These are phyloP conservation scores for Chlamydomonas reinhardtii DNA, from an alignment of 163 green algal species.

Conservation along the genomic window DNA sequence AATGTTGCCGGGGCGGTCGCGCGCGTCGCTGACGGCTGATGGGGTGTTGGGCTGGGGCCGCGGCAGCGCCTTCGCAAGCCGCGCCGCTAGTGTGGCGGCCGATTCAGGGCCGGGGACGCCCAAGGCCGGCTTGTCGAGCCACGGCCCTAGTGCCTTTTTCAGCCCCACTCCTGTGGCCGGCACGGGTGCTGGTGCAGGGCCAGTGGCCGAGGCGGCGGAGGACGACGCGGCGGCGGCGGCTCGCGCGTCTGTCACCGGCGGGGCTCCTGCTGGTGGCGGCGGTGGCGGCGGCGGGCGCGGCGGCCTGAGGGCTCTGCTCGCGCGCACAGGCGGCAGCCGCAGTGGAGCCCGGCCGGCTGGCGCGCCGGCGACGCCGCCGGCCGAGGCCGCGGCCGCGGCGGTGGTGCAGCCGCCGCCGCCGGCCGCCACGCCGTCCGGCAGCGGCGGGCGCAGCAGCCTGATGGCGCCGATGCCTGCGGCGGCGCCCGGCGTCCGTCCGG, in stretches of 20 bases:
- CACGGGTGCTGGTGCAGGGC: neutral
- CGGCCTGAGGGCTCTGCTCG: conserved; percentile 17
- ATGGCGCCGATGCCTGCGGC: neutral
- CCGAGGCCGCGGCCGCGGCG: too few species aligned
- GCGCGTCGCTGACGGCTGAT: neutral
- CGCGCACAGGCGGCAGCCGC: neutral
- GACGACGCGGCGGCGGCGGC: neutral
- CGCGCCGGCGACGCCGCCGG: too few species aligned
- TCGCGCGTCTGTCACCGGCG: neutral
- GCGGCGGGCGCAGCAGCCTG: neutral
- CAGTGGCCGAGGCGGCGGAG: conserved; percentile 18
- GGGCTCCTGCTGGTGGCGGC: neutral
- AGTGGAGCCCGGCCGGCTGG: too few species aligned
- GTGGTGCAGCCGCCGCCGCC: neutral
- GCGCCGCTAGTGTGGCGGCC: too few species aligned
- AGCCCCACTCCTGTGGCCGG: neutral
- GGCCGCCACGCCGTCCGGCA: neutral
- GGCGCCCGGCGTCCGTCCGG: neutral
- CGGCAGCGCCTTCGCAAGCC: neutral
- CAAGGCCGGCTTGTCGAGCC: too few species aligned
- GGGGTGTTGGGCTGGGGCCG: neutral
- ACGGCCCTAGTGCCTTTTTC: too few species aligned
- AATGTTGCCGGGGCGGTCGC: neutral
- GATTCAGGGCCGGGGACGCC: too few species aligned
- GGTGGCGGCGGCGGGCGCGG: too few species aligned